Evolutionary conservation across 2,329 filamentous ascomycete species (phyloP).

Genomic region (Sphaerulina populicola): DNA sequence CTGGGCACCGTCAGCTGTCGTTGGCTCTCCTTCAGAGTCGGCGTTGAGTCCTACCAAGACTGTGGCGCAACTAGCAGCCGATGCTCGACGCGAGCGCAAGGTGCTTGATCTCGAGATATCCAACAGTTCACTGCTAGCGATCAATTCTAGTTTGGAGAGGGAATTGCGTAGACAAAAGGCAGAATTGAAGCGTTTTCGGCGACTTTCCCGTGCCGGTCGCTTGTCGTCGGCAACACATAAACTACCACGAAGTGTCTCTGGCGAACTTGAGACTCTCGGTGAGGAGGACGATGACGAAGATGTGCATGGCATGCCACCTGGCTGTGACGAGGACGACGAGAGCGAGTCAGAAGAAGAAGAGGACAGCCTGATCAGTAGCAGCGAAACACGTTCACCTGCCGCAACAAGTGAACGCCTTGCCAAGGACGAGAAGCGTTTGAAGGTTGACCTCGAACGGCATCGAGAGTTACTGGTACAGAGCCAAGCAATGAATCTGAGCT

Average conservation of each 20-base stretch:
- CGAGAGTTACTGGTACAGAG: conserved; percentile 80
- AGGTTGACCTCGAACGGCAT: conserved; percentile 78
- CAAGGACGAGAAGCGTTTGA: conserved; percentile 73
- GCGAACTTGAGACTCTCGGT: conserved; percentile 27
- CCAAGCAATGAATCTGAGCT: conserved; percentile 89
- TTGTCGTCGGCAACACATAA: conserved; percentile 49
- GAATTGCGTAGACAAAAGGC: conserved; percentile 85
- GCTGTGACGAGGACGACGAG: conserved; percentile 32
- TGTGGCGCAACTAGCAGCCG: conserved; percentile 70
- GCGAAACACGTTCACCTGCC: conserved; percentile 27
- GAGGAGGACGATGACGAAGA: conserved; percentile 30
- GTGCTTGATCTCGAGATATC: conserved; percentile 94
- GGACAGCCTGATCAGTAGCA: conserved; percentile 28
- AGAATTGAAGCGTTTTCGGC: conserved; percentile 74
- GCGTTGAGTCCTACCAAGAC: conserved; percentile 37
- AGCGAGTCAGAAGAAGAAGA: conserved; percentile 25
- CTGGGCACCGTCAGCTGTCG: conserved; percentile 13
- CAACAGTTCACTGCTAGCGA: conserved; percentile 87
- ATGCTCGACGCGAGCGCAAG: conserved; percentile 83
- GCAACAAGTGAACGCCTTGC: conserved; percentile 49
- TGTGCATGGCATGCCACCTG: neutral
- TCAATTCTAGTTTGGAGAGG: conserved; percentile 85
- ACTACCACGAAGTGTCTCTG: conserved; percentile 33
- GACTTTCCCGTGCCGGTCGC: conserved; percentile 73
- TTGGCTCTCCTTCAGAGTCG: conserved; percentile 14